phyloP scores from a whole-genome alignment of 768 basidiomycete genomes.

The Auriscalpium vulgare region DNA sequence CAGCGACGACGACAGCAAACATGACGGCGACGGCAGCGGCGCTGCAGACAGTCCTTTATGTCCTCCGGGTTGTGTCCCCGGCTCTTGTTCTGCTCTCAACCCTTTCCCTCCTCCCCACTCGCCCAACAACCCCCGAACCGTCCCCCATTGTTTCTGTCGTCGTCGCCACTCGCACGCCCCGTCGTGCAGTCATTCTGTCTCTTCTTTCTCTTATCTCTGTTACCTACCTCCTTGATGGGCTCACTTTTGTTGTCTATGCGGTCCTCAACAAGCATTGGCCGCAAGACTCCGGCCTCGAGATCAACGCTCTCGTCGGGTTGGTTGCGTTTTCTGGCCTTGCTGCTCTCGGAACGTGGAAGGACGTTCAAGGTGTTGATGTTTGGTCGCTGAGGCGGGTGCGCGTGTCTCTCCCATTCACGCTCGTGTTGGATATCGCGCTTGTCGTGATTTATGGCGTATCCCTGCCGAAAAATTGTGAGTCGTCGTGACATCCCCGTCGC shows the following conservation, averaged over 20 bases:
- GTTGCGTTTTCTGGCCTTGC: constrained; percentile 66
- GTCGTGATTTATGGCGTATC: constrained; percentile 44
- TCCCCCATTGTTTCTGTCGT: constrained; percentile 75
- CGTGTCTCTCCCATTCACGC: constrained; percentile 41
- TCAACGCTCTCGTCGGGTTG: constrained; percentile 61
- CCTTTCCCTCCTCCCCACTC: constrained; percentile 49
- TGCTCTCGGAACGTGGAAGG: constrained; percentile 73
- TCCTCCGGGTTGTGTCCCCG: constrained; percentile 61
- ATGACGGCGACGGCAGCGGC: constrained; percentile 8
- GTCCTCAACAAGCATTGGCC: constrained; percentile 64
- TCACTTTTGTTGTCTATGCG: constrained; percentile 57
- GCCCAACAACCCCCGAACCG: constrained; percentile 35
- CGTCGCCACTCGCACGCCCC: constrained; percentile 63
- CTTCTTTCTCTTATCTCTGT: constrained; percentile 63
- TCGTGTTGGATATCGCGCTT: constrained; percentile 53
- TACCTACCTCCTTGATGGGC: constrained; percentile 72
- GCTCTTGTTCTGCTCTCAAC: constrained; percentile 53
- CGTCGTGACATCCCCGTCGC: neutral
- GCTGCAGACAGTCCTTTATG: constrained; percentile 36
- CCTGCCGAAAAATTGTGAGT: constrained; percentile 25
- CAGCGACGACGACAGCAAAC: constrained; percentile 5
- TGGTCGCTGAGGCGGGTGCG: constrained; percentile 59
- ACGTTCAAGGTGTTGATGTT: constrained; percentile 58
- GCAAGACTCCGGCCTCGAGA: constrained; percentile 51
- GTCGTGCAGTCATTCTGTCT: constrained; percentile 65